phyloP scores from a whole-genome alignment of 306 rosid species.

The Comarum palustre region DNA sequence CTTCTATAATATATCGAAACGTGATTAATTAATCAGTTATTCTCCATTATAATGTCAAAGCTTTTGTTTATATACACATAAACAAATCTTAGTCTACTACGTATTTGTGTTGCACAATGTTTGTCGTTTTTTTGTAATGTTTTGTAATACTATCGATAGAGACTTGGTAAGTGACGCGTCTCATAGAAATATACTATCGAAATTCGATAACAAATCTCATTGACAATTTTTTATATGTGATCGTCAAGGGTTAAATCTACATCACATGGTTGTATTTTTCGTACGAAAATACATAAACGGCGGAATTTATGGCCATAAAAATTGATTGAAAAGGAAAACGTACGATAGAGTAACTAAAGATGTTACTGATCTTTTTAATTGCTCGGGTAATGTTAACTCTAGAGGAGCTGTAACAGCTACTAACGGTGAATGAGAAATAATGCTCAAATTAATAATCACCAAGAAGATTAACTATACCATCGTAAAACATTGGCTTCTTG shows the following conservation, averaged over 20 bases:
- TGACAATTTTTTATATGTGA: no score
- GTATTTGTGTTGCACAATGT: no score
- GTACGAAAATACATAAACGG: no score
- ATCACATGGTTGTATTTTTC: no score
- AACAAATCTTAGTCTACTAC: background rate
- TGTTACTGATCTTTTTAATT: background rate
- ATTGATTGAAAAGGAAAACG: background rate
- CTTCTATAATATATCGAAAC: background rate
- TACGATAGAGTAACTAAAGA: background rate
- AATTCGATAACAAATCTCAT: no score
- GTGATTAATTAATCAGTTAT: background rate
- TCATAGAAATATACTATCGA: no score
- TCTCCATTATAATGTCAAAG: background rate
- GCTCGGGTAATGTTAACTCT: background rate
- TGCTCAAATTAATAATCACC: background rate
- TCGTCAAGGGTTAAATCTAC: no score
- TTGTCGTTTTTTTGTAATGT: no score
- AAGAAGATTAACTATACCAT: background rate
- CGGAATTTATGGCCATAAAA: no score
- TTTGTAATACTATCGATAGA: no score
- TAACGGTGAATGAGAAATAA: background rate
- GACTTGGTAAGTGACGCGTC: no score
- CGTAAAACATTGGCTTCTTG: background rate
- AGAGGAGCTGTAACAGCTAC: background rate
- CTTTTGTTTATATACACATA: background rate